These are phyloP conservation scores for Sanghuangporus baumii DNA, from an alignment of 1,284 basidiomycete species.

Conservation along the genomic window DNA sequence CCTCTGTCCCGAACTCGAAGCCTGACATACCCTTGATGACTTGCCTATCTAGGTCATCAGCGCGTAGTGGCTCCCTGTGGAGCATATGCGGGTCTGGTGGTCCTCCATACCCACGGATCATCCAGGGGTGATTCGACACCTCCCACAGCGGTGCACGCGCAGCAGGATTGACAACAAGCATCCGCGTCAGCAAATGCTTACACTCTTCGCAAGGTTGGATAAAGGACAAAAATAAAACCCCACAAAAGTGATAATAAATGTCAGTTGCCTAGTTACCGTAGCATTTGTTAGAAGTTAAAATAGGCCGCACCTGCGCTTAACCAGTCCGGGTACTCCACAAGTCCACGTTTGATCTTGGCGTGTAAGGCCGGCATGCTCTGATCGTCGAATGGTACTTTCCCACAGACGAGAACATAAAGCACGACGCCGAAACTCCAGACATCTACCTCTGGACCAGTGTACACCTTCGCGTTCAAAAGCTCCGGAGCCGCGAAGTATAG, in stretches of 20 bases:
- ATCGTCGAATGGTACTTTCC: conserved; percentile 98
- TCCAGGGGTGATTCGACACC: conserved; percentile 93
- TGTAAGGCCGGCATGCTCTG: conserved; percentile 99
- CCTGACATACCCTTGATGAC: conserved; percentile 93
- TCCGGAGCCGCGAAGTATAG: conserved; percentile 98
- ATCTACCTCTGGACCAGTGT: conserved; percentile 97
- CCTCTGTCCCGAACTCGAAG: conserved; percentile 91
- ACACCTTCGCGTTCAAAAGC: conserved; percentile 92
- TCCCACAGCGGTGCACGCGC: conserved; percentile 81
- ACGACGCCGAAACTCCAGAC: conserved; percentile 99
- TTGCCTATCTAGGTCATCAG: conserved; percentile 80
- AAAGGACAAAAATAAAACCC: neutral
- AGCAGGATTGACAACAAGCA: conserved; percentile 93
- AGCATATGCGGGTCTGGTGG: conserved; percentile 84
- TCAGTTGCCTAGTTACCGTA: conserved; percentile 8
- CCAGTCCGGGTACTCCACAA: conserved; percentile 98
- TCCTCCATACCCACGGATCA: conserved; percentile 82
- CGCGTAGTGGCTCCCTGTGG: conserved; percentile 80
- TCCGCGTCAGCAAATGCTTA: conserved; percentile 88
- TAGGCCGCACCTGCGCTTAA: conserved; percentile 72
- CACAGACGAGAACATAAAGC: conserved; percentile 94
- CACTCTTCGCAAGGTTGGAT: conserved; percentile 56
- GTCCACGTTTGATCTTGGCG: conserved; percentile 96
- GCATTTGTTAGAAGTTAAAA: neutral
- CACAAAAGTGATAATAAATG: neutral